A percentile compares a stretch with the other conserved stretches of the same genome.
Evolutionary conservation across 148 eudicot species (phyloP).

Genomic region (Nyssa sinensis): DNA sequence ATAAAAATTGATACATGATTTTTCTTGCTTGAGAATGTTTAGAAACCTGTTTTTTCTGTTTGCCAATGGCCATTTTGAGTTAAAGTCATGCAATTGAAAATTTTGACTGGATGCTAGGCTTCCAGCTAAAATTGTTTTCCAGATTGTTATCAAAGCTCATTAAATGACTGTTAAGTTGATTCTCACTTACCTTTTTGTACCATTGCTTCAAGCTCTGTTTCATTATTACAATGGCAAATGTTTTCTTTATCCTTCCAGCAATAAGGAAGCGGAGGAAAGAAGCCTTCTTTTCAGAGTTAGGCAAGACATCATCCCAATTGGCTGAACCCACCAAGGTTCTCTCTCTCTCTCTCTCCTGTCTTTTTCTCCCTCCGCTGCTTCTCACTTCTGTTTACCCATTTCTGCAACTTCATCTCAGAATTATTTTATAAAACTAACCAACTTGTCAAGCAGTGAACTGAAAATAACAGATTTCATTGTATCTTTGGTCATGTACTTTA

Average conservation of each 20-base stretch:
- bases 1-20: no score
- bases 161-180: not conserved
- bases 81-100: no score
- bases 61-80: no score
- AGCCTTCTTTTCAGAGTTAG: constrained; percentile 80
- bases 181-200: not conserved
- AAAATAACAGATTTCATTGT: not conserved
- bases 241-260: constrained; percentile 37
- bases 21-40: no score
- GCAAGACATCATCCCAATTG: constrained; percentile 48
- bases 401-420: not conserved
- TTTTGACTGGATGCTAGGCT: no score
- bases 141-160: no score
- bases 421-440: not conserved
- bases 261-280: constrained; percentile 71
- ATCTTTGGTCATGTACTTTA: not conserved
- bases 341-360: constrained; percentile 7
- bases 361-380: not conserved
- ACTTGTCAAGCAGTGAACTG: not conserved
- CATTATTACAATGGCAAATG: not conserved
- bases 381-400: constrained; percentile 6
- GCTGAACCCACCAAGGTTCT: constrained; percentile 43
- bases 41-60: no score
- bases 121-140: no score
- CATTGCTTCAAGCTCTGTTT: not conserved